These are phyloP conservation scores for Nemania sp. DNA, from an alignment of 2,329 filamentous ascomycete genomes.

Conservation along the genomic window DNA sequence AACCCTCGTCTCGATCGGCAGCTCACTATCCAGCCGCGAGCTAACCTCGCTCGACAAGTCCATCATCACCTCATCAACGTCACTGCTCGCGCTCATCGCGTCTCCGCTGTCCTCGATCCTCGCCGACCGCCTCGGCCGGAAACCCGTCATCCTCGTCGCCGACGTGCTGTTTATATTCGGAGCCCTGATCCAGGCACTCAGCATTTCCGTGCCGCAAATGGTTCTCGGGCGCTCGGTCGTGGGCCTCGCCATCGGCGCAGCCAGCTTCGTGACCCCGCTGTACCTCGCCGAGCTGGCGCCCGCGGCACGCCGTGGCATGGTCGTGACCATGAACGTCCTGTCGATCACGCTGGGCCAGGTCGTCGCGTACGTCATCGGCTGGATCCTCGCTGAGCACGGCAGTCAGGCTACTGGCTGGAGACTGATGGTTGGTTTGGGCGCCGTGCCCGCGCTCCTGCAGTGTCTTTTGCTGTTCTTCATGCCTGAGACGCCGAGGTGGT, in stretches of 20 bases:
- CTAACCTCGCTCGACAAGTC: conserved; percentile 69
- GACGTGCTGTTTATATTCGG: conserved; percentile 70
- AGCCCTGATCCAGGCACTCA: conserved; percentile 65
- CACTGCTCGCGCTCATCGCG: conserved; percentile 65
- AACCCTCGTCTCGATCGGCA: conserved; percentile 66
- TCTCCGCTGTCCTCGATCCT: conserved; percentile 68
- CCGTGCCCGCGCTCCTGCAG: conserved; percentile 74
- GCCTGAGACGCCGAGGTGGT: conserved; percentile 88
- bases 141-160: conserved; percentile 64
- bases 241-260: conserved; percentile 72
- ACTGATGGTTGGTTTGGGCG: conserved; percentile 89
- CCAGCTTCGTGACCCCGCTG: conserved; percentile 80
- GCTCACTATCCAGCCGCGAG: conserved; percentile 58
- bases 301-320: conserved; percentile 70
- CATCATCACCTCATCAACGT: conserved; percentile 70
- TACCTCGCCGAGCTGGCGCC: conserved; percentile 89
- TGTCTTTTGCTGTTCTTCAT: conserved; percentile 68
- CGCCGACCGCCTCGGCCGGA: conserved; percentile 64
- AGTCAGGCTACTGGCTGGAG: conserved; percentile 69
- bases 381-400: conserved; percentile 65
- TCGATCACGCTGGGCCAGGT: conserved; percentile 90
- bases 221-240: conserved; percentile 69
- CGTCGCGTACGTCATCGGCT: conserved; percentile 83
- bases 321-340: conserved; percentile 80
- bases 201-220: conserved; percentile 64